Evolutionary conservation across 768 basidiomycete species (phyloP).

Genomic region (Lactifluus rugatus): DNA sequence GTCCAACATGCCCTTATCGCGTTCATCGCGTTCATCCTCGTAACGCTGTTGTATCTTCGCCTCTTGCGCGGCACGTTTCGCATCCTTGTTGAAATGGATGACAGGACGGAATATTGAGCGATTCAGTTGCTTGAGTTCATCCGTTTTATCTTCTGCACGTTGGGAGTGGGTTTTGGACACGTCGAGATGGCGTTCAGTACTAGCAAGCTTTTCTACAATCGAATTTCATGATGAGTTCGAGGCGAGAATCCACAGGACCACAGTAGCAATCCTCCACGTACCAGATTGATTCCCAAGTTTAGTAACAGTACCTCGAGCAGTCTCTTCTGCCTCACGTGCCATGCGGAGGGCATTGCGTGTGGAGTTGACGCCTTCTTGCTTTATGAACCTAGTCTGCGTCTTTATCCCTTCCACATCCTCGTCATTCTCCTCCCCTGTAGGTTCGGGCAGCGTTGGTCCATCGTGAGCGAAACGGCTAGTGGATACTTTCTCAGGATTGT

Average conservation of each 20-base stretch:
- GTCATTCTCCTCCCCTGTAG: conserved; percentile 64
- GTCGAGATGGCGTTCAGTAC: conserved; percentile 92
- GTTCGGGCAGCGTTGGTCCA: conserved; percentile 40
- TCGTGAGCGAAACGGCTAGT: conserved; percentile 52
- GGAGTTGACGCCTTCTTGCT: conserved; percentile 85
- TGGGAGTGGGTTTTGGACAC: conserved; percentile 78
- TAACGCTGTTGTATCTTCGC: conserved; percentile 76
- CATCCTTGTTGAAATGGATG: conserved; percentile 87
- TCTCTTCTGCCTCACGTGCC: conserved; percentile 95
- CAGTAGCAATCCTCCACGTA: conserved; percentile 29
- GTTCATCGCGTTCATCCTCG: conserved; percentile 73
- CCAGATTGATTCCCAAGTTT: conserved; percentile 92
- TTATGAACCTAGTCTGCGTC: conserved; percentile 75
- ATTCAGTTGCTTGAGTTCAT: conserved; percentile 90
- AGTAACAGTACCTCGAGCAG: conserved; percentile 71
- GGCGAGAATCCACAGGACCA: neutral
- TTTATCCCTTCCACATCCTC: conserved; percentile 95
- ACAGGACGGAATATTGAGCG: conserved; percentile 90
- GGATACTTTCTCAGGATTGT: conserved; percentile 47
- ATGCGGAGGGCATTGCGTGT: conserved; percentile 88
- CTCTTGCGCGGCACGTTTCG: conserved; percentile 81
- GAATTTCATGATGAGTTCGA: neutral
- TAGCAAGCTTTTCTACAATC: conserved; percentile 68
- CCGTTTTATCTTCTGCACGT: conserved; percentile 87
- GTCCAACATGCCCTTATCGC: conserved; percentile 79